phyloP scores from a whole-genome alignment of 129 eudicot species.

The Kitagawia praeruptora region DNA sequence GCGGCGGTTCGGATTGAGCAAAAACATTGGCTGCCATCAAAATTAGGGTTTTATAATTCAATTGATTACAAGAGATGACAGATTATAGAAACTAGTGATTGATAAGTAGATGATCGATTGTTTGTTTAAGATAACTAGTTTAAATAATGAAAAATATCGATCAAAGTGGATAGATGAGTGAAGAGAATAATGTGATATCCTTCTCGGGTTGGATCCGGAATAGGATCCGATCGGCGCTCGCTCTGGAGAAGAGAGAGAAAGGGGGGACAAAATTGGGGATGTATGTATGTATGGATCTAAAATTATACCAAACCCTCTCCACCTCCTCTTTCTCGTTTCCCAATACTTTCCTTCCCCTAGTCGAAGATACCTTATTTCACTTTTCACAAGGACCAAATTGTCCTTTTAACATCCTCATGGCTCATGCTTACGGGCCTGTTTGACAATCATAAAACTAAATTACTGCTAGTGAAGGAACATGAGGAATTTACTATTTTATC shows the following conservation, averaged over 20 bases:
- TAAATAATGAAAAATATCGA: not conserved
- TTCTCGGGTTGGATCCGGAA: not conserved
- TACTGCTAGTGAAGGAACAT: too few species aligned
- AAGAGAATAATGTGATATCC: not conserved
- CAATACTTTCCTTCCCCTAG: not conserved
- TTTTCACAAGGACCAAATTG: not conserved
- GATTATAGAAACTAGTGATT: not conserved
- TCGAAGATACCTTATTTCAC: constrained; percentile 4
- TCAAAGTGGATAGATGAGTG: not conserved
- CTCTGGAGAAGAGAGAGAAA: not conserved
- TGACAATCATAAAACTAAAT: too few species aligned
- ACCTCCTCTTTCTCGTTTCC: not conserved
- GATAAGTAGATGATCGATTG: not conserved
- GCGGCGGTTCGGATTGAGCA: not conserved
- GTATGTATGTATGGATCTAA: not conserved
- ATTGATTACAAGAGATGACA: not conserved
- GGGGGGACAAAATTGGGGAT: not conserved
- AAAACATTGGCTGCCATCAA: constrained; percentile 2
- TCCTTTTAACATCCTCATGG: not conserved
- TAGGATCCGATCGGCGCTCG: constrained; percentile 10
- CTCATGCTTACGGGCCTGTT: too few species aligned
- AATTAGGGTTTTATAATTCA: not conserved
- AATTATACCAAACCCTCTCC: constrained; percentile 2
- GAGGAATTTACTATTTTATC: too few species aligned
- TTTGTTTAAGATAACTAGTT: not conserved